These are phyloP conservation scores for Diplocarpon mali DNA, from an alignment of 2,329 filamentous ascomycete genomes.

Conservation along the genomic window DNA sequence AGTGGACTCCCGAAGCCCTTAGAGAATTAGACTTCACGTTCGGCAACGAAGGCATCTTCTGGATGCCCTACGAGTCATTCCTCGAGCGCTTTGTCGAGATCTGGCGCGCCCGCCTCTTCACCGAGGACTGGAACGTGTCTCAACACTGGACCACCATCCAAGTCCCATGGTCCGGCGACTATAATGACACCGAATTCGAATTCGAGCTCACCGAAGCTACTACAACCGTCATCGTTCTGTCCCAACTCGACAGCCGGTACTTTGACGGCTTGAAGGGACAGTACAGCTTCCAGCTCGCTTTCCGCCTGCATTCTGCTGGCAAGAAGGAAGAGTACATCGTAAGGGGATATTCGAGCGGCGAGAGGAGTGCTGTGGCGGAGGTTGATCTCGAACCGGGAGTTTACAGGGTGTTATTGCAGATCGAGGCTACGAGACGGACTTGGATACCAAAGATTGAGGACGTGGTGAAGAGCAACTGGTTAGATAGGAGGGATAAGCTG, in stretches of 20 bases:
- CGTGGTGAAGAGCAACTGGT: slow-evolving; percentile 32
- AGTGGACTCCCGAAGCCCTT: slow-evolving; percentile 49
- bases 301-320: slow-evolving; percentile 38
- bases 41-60: slow-evolving; percentile 51
- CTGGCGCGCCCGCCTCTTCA: slow-evolving; percentile 51
- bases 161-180: slow-evolving; percentile 49
- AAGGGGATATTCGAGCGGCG: slow-evolving; percentile 41
- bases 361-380: slow-evolving; percentile 47
- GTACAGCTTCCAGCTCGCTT: slow-evolving; percentile 38
- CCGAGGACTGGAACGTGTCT: slow-evolving; percentile 46
- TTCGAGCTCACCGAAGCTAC: slow-evolving; percentile 44
- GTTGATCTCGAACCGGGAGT: slow-evolving; percentile 44
- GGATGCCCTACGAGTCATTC: slow-evolving; percentile 52
- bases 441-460: slow-evolving; percentile 31
- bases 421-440: slow-evolving; percentile 37
- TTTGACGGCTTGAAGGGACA: slow-evolving; percentile 50
- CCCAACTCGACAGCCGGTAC: slow-evolving; percentile 46
- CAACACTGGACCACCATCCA: slow-evolving; percentile 50
- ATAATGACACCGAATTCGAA: slow-evolving; percentile 49
- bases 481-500: slow-evolving; percentile 40
- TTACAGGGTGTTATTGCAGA: slow-evolving; percentile 45
- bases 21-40: slow-evolving; percentile 48
- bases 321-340: slow-evolving; percentile 50
- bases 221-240: slow-evolving; percentile 46
- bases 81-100: slow-evolving; percentile 49